Evolutionary conservation across 2,329 filamentous ascomycete species (phyloP), one percentile per base, ranked within the genome.

Genomic region (Pseudophaeomoniella oleicola): DNA sequence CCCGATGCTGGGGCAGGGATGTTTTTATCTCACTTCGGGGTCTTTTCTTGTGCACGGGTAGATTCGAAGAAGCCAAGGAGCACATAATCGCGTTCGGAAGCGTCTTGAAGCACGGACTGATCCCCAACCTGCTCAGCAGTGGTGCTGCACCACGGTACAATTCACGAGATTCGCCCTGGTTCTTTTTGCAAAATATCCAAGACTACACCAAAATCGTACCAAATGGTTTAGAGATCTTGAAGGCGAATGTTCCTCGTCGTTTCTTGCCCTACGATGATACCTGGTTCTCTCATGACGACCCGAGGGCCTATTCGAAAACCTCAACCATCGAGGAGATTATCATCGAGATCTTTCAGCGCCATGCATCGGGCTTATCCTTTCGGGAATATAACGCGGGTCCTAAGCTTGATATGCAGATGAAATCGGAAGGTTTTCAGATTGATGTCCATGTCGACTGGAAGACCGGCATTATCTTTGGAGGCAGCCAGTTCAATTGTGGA

Each of bases 51-150:
- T 86, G 83, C 30, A 96, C 88, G 9, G 85, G 86, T 2, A 78
- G 90, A 5, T 94, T 81, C 49, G 74, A 71, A 2, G 87, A 94
- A 54, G 90, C 90, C 5, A 87, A 76, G 51, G 86, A 96, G 55
- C 92, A 98, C 51, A 94, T 98, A 40, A 66, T 85, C 41, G 88
- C 87, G 5, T 98, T 98, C 60, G 87, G 83, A 2, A 94, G 86
- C 54, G 87, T 98, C 9, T 64, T 98, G 46, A 98, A 98, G 66
- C 90, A 98, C 50, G 90, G 90, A 35, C 93, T 96, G 86, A 87
- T 98, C 39, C 90, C 90, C 11, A 98, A 98, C 51, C 69, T 98
- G 14, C 68, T 98, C 11, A 80, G 85, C 45, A 84, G 82, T 41
- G 87, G 90, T 4, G 83, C 80, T 41, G 70, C 78, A 12, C 90